Evolutionary conservation across 1,284 basidiomycete species (phyloP).

Genomic region (Pseudozyma thailandica): DNA sequence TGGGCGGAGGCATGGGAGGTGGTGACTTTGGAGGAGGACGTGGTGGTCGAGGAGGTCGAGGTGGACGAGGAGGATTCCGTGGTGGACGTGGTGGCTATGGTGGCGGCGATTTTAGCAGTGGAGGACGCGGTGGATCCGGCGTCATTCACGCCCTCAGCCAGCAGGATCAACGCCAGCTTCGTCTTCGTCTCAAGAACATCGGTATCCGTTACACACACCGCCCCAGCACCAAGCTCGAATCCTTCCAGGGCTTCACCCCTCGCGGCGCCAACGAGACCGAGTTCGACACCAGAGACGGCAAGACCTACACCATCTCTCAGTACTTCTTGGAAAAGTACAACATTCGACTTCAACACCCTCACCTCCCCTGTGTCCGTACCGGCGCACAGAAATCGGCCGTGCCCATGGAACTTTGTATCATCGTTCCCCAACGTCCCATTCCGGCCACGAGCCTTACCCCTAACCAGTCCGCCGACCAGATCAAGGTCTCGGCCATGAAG

Average conservation of each 20-base stretch:
- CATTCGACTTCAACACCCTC: constrained; percentile 30
- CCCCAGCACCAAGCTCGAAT: constrained; percentile 44
- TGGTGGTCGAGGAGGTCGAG: constrained; percentile 42
- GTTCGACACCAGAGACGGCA: constrained; percentile 41
- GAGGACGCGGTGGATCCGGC: neutral
- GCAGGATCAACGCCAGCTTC: constrained; percentile 46
- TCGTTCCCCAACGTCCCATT: constrained; percentile 42
- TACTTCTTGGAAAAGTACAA: constrained; percentile 55
- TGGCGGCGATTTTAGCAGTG: constrained; percentile 1
- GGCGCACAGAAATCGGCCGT: constrained; percentile 34
- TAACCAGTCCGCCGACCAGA: constrained; percentile 42
- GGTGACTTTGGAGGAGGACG: constrained; percentile 35
- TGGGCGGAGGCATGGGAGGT: constrained; percentile 14
- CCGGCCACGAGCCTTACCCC: constrained; percentile 43
- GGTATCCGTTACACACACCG: constrained; percentile 50
- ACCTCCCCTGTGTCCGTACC: constrained; percentile 46
- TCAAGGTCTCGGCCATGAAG: constrained; percentile 29
- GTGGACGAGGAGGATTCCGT: constrained; percentile 24
- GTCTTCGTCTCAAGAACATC: constrained; percentile 42
- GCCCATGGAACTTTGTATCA: constrained; percentile 48
- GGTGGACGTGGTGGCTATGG: constrained; percentile 16
- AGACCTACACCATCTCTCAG: constrained; percentile 17
- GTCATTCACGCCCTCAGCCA: constrained; percentile 12
- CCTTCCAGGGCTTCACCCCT: constrained; percentile 49
- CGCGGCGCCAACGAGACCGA: constrained; percentile 26